Evolutionary conservation across 148 eudicot genomes (phyloP).

Genomic region (Rhododendron molle): DNA sequence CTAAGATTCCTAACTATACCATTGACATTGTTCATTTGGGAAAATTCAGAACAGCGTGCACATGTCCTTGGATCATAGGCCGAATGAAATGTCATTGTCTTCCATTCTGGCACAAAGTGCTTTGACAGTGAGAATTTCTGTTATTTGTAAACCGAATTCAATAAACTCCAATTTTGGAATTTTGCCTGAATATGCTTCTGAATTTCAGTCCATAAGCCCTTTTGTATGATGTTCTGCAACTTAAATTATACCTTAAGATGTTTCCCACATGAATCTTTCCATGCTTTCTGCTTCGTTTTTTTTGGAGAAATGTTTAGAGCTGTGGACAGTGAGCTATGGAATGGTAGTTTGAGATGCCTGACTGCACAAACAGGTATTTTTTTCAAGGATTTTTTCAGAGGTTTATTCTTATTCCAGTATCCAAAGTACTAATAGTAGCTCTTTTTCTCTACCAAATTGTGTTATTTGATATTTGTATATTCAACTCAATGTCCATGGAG

Average conservation of each 20-base stretch:
- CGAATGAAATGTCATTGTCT: neutral
- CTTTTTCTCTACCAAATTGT: neutral
- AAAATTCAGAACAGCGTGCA: neutral
- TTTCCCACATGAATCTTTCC: neutral
- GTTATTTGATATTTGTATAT: neutral
- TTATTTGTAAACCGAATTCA: neutral
- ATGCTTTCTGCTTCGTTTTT: neutral
- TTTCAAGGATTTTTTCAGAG: neutral
- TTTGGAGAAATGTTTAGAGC: neutral
- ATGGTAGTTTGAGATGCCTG: slow-evolving; percentile 3
- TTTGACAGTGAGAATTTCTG: neutral
- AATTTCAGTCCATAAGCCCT: neutral
- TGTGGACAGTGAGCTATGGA: neutral
- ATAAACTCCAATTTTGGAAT: neutral
- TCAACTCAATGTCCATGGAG: neutral
- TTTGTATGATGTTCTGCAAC: neutral
- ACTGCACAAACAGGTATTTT: slow-evolving; percentile 2
- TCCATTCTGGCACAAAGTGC: neutral
- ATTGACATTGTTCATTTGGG: neutral
- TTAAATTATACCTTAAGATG: neutral
- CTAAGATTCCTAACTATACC: neutral
- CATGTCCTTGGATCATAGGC: neutral
- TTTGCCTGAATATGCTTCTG: neutral
- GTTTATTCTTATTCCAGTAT: neutral
- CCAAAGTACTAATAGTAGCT: neutral